Conservation (phyloP, 805 yeast species). For the Candida maltosa region DNA sequence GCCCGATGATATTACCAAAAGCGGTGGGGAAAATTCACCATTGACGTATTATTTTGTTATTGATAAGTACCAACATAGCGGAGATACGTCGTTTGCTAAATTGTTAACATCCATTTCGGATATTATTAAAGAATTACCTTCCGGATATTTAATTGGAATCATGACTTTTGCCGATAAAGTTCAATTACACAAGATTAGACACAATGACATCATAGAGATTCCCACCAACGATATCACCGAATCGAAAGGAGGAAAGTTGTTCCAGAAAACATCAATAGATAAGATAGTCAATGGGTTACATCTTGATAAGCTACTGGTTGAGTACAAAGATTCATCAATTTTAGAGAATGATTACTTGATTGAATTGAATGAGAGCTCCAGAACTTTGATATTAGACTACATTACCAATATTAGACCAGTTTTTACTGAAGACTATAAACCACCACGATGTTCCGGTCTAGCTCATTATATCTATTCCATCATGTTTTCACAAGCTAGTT, state of each 20-base stretch:
- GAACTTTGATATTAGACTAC: slow-evolving; percentile 8
- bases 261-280: slow-evolving; percentile 3
- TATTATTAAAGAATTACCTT: slow-evolving; percentile 14
- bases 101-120: slow-evolving; percentile 12
- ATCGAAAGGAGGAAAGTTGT: not conserved
- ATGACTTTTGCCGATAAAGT: slow-evolving; percentile 29
- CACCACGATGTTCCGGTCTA: slow-evolving; percentile 32
- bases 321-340: not conserved
- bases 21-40: slow-evolving; percentile 10
- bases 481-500: slow-evolving; percentile 17
- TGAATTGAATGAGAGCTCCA: slow-evolving; percentile 8
- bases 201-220: not conserved
- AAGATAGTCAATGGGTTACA: slow-evolving; percentile 5
- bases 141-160: slow-evolving; percentile 17
- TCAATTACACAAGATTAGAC: slow-evolving; percentile 15
- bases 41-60: slow-evolving; percentile 20
- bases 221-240: not conserved
- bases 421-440: slow-evolving; percentile 23
- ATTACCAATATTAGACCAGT: slow-evolving; percentile 19
- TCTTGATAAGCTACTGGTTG: not conserved
- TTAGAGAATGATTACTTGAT: slow-evolving; percentile 9
- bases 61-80: slow-evolving; percentile 26
- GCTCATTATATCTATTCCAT: slow-evolving; percentile 24
- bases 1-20: slow-evolving; percentile 19
- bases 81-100: slow-evolving; percentile 12